Percentiles rank a stretch among this genome's conserved stretches.
These are phyloP conservation scores for Diaporthe sp. DNA, from an alignment of 2,329 filamentous ascomycete genomes.

Conservation along the genomic window DNA sequence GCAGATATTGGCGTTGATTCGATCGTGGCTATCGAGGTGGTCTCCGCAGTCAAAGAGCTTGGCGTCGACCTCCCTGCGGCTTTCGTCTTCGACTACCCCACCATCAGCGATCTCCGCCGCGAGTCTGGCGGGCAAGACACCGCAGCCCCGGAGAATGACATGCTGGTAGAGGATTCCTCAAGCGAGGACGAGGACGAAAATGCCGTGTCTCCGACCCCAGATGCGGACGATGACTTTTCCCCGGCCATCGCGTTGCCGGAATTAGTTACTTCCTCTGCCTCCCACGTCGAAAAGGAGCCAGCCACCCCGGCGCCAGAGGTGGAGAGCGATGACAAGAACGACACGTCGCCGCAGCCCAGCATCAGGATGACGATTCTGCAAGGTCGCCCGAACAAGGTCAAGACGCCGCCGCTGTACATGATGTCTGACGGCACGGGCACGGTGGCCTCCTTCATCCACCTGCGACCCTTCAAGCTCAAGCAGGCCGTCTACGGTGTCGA, in stretches of 20 bases:
- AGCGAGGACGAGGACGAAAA: constrained; percentile 29
- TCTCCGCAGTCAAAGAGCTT: constrained; percentile 39
- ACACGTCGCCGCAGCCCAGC: constrained; percentile 27
- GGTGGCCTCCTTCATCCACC: constrained; percentile 41
- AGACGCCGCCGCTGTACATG: constrained; percentile 42
- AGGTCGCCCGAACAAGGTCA: constrained; percentile 35
- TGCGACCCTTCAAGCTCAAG: constrained; percentile 39
- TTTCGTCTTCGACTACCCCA: constrained; percentile 38
- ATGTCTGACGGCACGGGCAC: constrained; percentile 43
- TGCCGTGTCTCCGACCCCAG: background rate
- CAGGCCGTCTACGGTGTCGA: constrained; percentile 43
- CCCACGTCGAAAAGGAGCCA: constrained; percentile 29
- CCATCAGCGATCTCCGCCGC: constrained; percentile 36
- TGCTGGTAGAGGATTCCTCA: background rate
- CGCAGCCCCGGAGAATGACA: background rate
- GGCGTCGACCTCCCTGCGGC: constrained; percentile 37
- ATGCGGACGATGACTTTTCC: background rate
- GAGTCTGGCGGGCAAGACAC: constrained; percentile 31
- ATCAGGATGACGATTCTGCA: constrained; percentile 42
- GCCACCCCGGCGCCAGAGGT: background rate
- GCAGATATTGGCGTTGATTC: constrained; percentile 42
- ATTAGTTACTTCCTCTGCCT: constrained; percentile 1
- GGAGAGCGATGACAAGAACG: constrained; percentile 27
- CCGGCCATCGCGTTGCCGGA: background rate
- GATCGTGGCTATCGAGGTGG: constrained; percentile 42